These are phyloP conservation scores for Penicillium griseofulvum DNA, from an alignment of 2,329 filamentous ascomycete species.

Conservation along the genomic window DNA sequence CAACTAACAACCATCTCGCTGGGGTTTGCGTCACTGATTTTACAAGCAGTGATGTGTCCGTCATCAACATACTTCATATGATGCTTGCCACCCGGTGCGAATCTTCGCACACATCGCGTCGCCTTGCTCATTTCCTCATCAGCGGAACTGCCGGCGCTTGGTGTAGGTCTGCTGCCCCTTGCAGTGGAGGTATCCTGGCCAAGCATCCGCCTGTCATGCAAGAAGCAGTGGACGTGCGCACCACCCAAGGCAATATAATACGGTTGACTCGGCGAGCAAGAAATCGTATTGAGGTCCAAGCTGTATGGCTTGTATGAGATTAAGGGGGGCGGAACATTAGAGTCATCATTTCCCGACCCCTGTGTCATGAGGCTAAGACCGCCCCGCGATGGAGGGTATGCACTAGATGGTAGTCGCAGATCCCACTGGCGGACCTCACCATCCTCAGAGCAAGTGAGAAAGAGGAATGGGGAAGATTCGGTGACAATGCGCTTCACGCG, in stretches of 20 bases:
- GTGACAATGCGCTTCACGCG: constrained; percentile 68
- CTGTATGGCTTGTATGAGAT: constrained; percentile 65
- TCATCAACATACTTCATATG: constrained; percentile 49
- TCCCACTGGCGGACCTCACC: constrained; percentile 70
- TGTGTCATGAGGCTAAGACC: constrained; percentile 45
- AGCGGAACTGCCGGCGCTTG: constrained; percentile 46
- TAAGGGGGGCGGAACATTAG: constrained; percentile 59
- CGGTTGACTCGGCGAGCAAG: constrained; percentile 64
- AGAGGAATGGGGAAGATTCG: constrained; percentile 65
- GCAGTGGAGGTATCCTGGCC: constrained; percentile 58
- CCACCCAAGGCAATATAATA: constrained; percentile 69
- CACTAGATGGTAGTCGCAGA: constrained; percentile 60
- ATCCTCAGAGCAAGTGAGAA: constrained; percentile 68
- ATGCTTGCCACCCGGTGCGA: constrained; percentile 60
- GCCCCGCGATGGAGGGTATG: constrained; percentile 55
- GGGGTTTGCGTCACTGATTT: constrained; percentile 66
- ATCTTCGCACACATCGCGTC: constrained; percentile 64
- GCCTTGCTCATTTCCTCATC: constrained; percentile 58
- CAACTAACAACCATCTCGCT: constrained; percentile 68
- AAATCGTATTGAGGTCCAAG: constrained; percentile 66
- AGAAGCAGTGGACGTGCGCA: constrained; percentile 66
- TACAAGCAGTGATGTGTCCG: constrained; percentile 67
- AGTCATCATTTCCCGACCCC: constrained; percentile 45
- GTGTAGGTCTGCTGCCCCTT: constrained; percentile 49
- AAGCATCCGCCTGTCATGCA: constrained; percentile 67